A percentile compares a stretch with the other conserved stretches of the same genome.
Evolutionary conservation across 352 stramenopile species (phyloP).

Genomic region (Phytophthora ramorum): DNA sequence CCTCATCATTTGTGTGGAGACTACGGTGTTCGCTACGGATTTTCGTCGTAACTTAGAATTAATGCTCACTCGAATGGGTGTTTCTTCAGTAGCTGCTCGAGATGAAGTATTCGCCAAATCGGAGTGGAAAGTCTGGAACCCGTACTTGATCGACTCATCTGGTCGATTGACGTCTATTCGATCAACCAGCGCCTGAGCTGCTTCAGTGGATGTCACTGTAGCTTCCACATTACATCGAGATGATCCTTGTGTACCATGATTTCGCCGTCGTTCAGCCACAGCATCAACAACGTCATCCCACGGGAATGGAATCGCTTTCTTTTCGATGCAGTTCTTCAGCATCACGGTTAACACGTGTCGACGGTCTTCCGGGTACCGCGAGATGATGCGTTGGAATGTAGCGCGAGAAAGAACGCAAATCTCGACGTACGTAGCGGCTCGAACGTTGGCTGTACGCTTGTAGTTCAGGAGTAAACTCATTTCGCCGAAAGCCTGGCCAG

Average conservation of each 20-base stretch:
- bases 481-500: slow-evolving; percentile 39
- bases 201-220: slow-evolving; percentile 1
- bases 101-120: background rate
- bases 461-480: slow-evolving; percentile 45
- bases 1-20: background rate
- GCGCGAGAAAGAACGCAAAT: slow-evolving; percentile 16
- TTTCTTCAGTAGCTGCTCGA: background rate
- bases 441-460: slow-evolving; percentile 28
- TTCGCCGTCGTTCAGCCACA: background rate
- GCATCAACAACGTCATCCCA: slow-evolving; percentile 9
- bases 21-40: background rate
- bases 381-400: slow-evolving; percentile 12
- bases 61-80: background rate
- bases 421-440: slow-evolving; percentile 28
- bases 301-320: slow-evolving; percentile 4
- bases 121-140: slow-evolving; percentile 6
- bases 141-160: slow-evolving; percentile 17
- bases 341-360: slow-evolving; percentile 10
- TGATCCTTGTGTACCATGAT: background rate
- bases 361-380: slow-evolving; percentile 10
- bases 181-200: slow-evolving; percentile 2
- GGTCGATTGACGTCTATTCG: slow-evolving; percentile 1
- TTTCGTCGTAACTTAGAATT: background rate
- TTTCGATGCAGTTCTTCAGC: slow-evolving; percentile 13
- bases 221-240: background rate